These are phyloP conservation scores for Puccinia triticina DNA, from an alignment of 1,284 basidiomycete genomes.

Conservation along the genomic window DNA sequence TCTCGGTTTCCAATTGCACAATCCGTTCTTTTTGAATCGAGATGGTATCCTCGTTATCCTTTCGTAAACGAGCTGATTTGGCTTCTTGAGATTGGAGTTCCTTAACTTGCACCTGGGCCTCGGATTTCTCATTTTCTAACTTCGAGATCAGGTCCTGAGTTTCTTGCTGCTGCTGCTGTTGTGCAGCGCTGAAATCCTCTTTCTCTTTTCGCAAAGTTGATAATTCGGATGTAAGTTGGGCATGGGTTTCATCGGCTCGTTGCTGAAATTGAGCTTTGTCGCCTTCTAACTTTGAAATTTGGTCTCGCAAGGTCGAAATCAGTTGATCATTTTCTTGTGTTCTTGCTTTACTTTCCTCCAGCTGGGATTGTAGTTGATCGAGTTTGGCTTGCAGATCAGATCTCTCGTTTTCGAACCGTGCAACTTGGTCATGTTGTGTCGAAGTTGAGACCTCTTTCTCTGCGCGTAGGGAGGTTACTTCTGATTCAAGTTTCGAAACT, in stretches of 20 bases:
- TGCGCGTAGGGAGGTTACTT: background rate
- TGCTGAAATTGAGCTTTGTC: background rate
- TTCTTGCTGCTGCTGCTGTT: conserved; percentile 21
- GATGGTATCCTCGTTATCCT: conserved; percentile 8
- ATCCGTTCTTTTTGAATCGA: conserved; percentile 25
- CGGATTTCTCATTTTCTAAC: conserved; percentile 19
- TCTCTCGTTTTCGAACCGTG: conserved; percentile 9
- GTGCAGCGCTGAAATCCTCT: background rate
- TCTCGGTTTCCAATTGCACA: conserved; percentile 11
- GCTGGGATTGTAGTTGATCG: conserved; percentile 22
- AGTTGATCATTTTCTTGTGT: conserved; percentile 28
- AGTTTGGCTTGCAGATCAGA: background rate
- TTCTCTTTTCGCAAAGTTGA: conserved; percentile 11
- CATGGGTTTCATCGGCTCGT: conserved; percentile 2
- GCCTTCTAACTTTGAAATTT: background rate
- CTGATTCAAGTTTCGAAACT: conserved; percentile 18
- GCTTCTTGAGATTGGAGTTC: conserved; percentile 18
- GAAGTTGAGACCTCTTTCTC: conserved; percentile 4
- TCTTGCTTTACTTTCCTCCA: conserved; percentile 1
- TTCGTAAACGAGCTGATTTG: background rate
- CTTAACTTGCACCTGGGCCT: background rate
- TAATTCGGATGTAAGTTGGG: conserved; percentile 28
- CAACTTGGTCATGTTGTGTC: conserved; percentile 12
- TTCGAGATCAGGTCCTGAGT: conserved; percentile 7
- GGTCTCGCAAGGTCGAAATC: background rate